These are phyloP conservation scores for Trametes meyenii DNA, from an alignment of 768 basidiomycete genomes.

Conservation along the genomic window DNA sequence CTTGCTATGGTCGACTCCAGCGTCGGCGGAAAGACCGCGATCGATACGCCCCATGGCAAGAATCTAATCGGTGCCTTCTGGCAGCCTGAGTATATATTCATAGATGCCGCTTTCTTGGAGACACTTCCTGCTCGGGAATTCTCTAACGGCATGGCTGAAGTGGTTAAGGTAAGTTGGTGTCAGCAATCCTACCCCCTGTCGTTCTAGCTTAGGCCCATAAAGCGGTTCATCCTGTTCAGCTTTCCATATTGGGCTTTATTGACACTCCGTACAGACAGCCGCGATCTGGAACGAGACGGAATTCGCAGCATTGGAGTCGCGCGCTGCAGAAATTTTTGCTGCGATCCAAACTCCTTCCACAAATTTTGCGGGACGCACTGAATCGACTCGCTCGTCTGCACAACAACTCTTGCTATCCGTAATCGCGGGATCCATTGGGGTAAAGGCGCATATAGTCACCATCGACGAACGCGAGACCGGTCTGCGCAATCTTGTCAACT, in stretches of 20 bases:
- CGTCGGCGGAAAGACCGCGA: conserved; percentile 98
- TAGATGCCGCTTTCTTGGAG: conserved; percentile 94
- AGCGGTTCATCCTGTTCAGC: too few relatives aligned
- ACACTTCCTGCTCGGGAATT: conserved; percentile 91
- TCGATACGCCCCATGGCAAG: conserved; percentile 97
- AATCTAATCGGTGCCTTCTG: conserved; percentile 98
- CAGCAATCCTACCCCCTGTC: not conserved
- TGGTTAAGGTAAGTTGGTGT: conserved; percentile 75
- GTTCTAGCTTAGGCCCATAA: not conserved
- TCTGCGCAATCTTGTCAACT: conserved; percentile 97
- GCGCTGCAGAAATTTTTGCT: conserved; percentile 80
- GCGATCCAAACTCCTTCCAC: conserved; percentile 78
- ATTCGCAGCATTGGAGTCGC: conserved; percentile 86
- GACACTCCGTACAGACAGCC: conserved; percentile 67
- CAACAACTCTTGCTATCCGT: conserved; percentile 87
- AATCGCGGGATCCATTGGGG: conserved; percentile 90
- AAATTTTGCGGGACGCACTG: conserved; percentile 57
- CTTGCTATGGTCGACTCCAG: conserved; percentile 99
- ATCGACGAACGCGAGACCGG: conserved; percentile 96
- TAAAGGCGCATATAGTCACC: conserved; percentile 97
- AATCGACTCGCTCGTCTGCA: conserved; percentile 67
- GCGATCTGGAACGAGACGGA: conserved; percentile 97
- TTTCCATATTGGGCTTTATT: not conserved
- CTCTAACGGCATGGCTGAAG: conserved; percentile 99
- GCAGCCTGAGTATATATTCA: conserved; percentile 98